phyloP scores from a whole-genome alignment of 164 flowering plant genomes.

The Houttuynia cordata region DNA sequence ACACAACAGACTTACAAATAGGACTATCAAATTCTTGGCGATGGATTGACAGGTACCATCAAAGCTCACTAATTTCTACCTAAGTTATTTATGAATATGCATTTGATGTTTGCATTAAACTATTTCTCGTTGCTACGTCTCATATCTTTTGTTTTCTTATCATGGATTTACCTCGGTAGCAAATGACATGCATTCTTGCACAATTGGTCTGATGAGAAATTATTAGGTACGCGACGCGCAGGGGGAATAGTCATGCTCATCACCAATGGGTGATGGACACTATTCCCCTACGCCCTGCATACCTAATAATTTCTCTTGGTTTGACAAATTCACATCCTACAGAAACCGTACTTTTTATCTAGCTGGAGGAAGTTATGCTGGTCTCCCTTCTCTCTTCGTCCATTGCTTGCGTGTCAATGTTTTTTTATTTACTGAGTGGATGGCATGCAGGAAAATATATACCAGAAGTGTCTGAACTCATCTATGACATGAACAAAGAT shows the following conservation, averaged over 20 bases:
- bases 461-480: constrained; percentile 78
- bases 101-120: too few species aligned
- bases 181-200: constrained; percentile 67
- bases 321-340: constrained; percentile 67
- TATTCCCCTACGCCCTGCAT: too few species aligned
- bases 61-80: neutral
- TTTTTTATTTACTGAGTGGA: neutral
- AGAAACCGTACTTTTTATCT: constrained; percentile 47
- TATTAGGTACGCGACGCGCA: too few species aligned
- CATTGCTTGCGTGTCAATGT: neutral
- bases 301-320: too few species aligned
- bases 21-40: neutral
- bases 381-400: constrained; percentile 19
- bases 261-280: too few species aligned
- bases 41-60: neutral
- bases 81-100: too few species aligned
- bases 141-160: neutral
- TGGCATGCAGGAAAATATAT: constrained; percentile 67
- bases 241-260: too few species aligned
- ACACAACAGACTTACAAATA: neutral
- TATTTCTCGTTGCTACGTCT: neutral
- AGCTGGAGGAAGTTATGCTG: constrained; percentile 98
- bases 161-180: constrained; percentile 24
- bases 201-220: too few species aligned
- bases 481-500: constrained; percentile 64